Conservation (phyloP, 2,329 filamentous ascomycete species). For the Fusarium subglutinans region DNA sequence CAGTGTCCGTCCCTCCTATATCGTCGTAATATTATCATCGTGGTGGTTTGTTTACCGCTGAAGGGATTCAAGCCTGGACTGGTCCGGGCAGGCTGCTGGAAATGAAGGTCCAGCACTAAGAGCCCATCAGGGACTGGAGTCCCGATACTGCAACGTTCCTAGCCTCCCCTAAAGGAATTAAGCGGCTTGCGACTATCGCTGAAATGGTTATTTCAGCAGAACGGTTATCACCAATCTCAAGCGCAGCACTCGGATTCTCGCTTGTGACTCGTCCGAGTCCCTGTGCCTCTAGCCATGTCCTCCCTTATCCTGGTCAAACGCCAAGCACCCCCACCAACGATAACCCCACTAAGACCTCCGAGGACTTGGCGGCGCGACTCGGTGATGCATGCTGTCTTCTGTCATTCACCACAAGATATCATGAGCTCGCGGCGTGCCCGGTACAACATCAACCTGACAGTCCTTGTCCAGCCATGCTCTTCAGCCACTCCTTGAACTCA, state of each 20-base stretch:
- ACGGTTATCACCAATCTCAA: constrained; percentile 44
- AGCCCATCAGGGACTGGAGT: constrained; percentile 29
- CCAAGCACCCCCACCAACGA: constrained; percentile 41
- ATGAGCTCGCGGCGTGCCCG: constrained; percentile 3
- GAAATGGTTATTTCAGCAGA: constrained; percentile 29
- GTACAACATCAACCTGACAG: neutral
- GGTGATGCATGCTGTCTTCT: constrained; percentile 29
- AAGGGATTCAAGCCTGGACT: constrained; percentile 27
- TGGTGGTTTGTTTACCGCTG: constrained; percentile 22
- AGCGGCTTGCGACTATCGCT: constrained; percentile 33
- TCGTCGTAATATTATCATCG: constrained; percentile 6
- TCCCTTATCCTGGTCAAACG: constrained; percentile 32
- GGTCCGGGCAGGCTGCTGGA: constrained; percentile 26
- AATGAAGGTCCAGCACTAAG: constrained; percentile 37
- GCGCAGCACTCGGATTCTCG: constrained; percentile 39
- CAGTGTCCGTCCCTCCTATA: constrained; percentile 11
- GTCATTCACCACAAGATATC: constrained; percentile 5
- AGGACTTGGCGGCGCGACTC: constrained; percentile 36
- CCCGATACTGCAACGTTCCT: constrained; percentile 24
- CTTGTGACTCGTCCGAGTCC: constrained; percentile 37
- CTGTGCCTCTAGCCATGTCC: constrained; percentile 25
- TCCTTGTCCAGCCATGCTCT: neutral
- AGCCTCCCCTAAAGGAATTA: constrained; percentile 26
- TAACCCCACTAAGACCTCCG: constrained; percentile 39
- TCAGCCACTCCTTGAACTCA: neutral